A percentile compares a stretch with the other conserved stretches of the same genome.
Conservation (phyloP, 768 basidiomycete genomes). For the Tricholoma terreum region DNA sequence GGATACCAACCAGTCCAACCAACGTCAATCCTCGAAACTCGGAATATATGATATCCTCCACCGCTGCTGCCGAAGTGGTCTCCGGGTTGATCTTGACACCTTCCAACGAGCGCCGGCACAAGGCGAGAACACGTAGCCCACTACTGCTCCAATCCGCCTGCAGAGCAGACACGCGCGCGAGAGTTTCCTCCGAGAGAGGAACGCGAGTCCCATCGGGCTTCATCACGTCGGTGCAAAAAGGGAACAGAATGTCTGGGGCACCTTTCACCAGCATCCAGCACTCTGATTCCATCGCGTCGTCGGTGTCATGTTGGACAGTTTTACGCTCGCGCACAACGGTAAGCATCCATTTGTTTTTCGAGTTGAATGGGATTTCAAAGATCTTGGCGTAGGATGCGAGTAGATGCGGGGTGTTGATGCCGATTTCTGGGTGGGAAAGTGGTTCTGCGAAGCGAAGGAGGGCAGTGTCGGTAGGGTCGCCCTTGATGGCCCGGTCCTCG, state of each 20-base stretch:
- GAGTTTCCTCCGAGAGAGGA: slow-evolving; percentile 27
- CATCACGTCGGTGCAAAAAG: slow-evolving; percentile 37
- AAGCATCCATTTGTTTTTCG: neutral
- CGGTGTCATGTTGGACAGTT: neutral
- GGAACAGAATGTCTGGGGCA: slow-evolving; percentile 50
- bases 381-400: neutral
- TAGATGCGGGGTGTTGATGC: neutral
- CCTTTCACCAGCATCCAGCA: slow-evolving; percentile 16
- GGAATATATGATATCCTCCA: slow-evolving; percentile 30
- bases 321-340: neutral
- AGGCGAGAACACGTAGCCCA: slow-evolving; percentile 61
- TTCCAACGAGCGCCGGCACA: slow-evolving; percentile 41
- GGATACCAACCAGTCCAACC: slow-evolving; percentile 57
- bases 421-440: slow-evolving; percentile 19
- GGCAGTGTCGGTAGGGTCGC: slow-evolving; percentile 60
- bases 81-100: slow-evolving; percentile 37
- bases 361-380: neutral
- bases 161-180: slow-evolving; percentile 27
- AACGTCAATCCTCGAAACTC: slow-evolving; percentile 38
- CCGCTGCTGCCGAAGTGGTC: slow-evolving; percentile 32
- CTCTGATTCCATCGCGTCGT: neutral
- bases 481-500: slow-evolving; percentile 33
- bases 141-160: slow-evolving; percentile 49
- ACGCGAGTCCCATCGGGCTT: slow-evolving; percentile 34
- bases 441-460: slow-evolving; percentile 49